Conservation (phyloP, 2,329 filamentous ascomycete species). For the Colletotrichum tropicale region DNA sequence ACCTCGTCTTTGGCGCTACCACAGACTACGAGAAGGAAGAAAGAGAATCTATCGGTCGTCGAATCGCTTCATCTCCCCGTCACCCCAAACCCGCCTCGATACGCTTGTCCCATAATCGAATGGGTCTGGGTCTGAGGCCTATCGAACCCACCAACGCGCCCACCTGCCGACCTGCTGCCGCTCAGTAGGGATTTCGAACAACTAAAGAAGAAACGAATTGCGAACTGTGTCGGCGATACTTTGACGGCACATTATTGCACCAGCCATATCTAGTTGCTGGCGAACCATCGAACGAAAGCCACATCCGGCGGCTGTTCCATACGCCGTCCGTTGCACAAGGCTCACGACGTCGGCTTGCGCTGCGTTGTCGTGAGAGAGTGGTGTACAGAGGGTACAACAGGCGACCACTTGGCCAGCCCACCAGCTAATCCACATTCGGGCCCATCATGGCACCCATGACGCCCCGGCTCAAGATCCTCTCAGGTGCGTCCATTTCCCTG, state of each 20-base stretch:
- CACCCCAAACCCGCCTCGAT: constrained; percentile 14
- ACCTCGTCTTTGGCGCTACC: constrained; percentile 5
- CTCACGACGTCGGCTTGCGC: not conserved
- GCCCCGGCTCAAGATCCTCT: constrained; percentile 65
- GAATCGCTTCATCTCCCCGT: constrained; percentile 17
- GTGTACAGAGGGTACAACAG: constrained; percentile 18
- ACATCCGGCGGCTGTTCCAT: constrained; percentile 11
- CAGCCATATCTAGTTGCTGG: not conserved
- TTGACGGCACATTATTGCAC: not conserved
- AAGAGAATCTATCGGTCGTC: not conserved
- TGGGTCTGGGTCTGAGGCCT: constrained; percentile 21
- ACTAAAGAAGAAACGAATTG: not conserved
- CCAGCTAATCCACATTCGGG: constrained; percentile 40
- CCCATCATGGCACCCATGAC: constrained; percentile 63
- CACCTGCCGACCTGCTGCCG: constrained; percentile 10
- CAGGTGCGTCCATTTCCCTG: constrained; percentile 54
- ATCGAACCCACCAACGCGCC: constrained; percentile 15
- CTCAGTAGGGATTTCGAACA: constrained; percentile 1
- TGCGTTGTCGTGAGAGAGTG: constrained; percentile 9
- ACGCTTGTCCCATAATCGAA: constrained; percentile 17
- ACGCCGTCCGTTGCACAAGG: constrained; percentile 6
- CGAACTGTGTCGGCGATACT: not conserved
- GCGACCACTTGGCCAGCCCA: constrained; percentile 31
- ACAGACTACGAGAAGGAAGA: constrained; percentile 1
- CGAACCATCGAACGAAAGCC: constrained; percentile 3